A percentile compares a stretch with the other conserved stretches of the same genome.
phyloP scores from a whole-genome alignment of 495 filamentous ascomycete species.

The Podospora conica region DNA sequence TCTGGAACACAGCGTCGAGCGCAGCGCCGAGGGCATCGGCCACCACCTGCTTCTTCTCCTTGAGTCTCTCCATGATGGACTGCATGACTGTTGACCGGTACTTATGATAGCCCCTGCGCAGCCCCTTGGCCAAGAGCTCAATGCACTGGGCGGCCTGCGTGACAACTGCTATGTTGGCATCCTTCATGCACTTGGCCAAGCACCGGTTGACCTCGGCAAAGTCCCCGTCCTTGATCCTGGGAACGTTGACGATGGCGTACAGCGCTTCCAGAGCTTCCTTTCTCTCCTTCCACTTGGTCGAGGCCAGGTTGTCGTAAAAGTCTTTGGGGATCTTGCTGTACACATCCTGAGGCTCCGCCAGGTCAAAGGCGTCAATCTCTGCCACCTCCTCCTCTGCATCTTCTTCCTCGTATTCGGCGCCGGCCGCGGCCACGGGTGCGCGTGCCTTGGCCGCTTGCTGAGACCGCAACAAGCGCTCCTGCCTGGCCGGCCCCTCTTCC shows the following conservation, averaged over 20 bases:
- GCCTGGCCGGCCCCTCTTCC: conserved; percentile 79
- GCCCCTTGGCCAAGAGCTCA: conserved; percentile 82
- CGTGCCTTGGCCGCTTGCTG: conserved; percentile 78
- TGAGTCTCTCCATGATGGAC: conserved; percentile 88
- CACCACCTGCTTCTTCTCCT: conserved; percentile 92
- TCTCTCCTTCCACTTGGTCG: conserved; percentile 96
- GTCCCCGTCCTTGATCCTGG: conserved; percentile 84
- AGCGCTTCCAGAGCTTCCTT: conserved; percentile 90
- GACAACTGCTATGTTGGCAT: conserved; percentile 94
- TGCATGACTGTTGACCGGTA: conserved; percentile 72
- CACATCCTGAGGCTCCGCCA: conserved; percentile 86
- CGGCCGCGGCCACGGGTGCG: conserved; percentile 49
- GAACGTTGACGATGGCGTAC: conserved; percentile 69
- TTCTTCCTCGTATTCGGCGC: conserved; percentile 50
- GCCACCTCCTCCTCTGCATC: conserved; percentile 62
- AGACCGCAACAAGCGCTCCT: conserved; percentile 79
- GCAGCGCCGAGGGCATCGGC: conserved; percentile 81
- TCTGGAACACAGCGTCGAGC: conserved; percentile 76
- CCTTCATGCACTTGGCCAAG: conserved; percentile 95
- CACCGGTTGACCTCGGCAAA: conserved; percentile 76
- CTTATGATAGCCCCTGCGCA: conserved; percentile 71
- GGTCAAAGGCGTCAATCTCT: conserved; percentile 76
- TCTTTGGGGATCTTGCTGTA: conserved; percentile 74
- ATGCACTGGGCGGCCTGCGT: conserved; percentile 92
- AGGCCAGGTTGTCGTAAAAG: conserved; percentile 73